Evolutionary conservation across 495 filamentous ascomycete genomes (phyloP).

Genomic region (Astrothelium macrocarpum): DNA sequence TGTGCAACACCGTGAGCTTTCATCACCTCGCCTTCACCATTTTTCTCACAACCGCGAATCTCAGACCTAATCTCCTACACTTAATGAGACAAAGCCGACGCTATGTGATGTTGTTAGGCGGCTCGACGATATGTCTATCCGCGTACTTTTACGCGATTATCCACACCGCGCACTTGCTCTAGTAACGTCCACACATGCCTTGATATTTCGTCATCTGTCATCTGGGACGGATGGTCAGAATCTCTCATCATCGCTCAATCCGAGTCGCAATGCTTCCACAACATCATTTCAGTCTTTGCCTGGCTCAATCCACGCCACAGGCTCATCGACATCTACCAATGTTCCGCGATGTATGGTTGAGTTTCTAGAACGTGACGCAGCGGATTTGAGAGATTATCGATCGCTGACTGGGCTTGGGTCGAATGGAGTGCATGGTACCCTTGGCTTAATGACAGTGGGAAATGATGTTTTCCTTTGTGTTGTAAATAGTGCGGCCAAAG

Average conservation of each 20-base stretch:
- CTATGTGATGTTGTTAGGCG: background rate
- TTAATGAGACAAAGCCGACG: background rate
- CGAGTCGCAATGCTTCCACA: slow-evolving; percentile 41
- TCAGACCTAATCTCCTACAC: background rate
- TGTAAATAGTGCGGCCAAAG: slow-evolving; percentile 65
- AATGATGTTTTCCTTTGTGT: slow-evolving; percentile 87
- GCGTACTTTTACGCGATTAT: slow-evolving; percentile 54
- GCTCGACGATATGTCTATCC: slow-evolving; percentile 1
- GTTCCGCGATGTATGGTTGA: slow-evolving; percentile 75
- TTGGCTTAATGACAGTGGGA: slow-evolving; percentile 78
- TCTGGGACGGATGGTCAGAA: slow-evolving; percentile 37
- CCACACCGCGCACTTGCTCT: slow-evolving; percentile 80
- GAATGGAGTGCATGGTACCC: slow-evolving; percentile 67
- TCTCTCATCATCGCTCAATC: slow-evolving; percentile 22
- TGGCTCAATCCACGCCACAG: slow-evolving; percentile 17
- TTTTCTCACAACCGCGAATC: too few species aligned
- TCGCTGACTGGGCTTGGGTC: slow-evolving; percentile 48
- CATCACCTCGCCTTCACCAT: too few species aligned
- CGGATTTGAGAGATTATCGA: slow-evolving; percentile 63
- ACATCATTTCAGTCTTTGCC: slow-evolving; percentile 28
- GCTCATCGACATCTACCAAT: slow-evolving; percentile 22
- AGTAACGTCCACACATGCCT: slow-evolving; percentile 61
- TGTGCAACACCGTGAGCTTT: too few species aligned
- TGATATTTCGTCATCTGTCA: slow-evolving; percentile 70
- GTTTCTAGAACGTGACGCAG: slow-evolving; percentile 55